Evolutionary conservation across 371 early-diverging fungal genomes (phyloP).

Genomic region (Rhizomucor miehei): DNA sequence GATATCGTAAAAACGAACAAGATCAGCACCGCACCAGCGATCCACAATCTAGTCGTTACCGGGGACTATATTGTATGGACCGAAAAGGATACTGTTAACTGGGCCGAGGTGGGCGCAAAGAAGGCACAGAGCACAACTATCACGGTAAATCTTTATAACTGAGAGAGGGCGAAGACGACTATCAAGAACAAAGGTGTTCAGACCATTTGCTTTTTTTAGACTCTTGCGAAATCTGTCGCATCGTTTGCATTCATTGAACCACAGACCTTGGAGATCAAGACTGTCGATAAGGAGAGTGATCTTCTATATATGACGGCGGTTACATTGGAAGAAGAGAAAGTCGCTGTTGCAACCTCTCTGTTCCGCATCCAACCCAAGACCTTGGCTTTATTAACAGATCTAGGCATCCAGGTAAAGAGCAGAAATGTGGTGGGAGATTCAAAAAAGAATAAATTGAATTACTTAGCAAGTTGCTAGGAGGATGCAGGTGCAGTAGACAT

Average conservation of each 20-base stretch:
- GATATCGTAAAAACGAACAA: constrained; percentile 11
- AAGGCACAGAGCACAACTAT: constrained; percentile 18
- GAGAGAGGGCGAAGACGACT: too few species aligned
- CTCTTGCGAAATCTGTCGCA: constrained; percentile 7
- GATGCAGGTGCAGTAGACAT: too few species aligned
- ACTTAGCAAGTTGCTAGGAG: too few species aligned
- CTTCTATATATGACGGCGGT: constrained; percentile 3
- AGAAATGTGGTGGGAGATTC: too few species aligned
- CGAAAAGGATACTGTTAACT: constrained; percentile 29
- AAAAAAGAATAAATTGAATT: too few species aligned
- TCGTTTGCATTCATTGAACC: constrained; percentile 9
- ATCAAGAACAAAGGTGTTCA: too few species aligned
- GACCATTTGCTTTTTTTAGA: constrained; percentile 2
- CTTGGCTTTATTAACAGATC: constrained; percentile 15
- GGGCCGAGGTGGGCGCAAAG: constrained; percentile 28
- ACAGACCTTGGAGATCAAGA: constrained; percentile 4
- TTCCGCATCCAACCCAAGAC: constrained; percentile 15
- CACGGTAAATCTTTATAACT: constrained; percentile 25
- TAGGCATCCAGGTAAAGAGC: constrained; percentile 22
- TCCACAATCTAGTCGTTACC: constrained; percentile 16
- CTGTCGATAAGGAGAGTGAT: neutral
- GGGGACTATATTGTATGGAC: constrained; percentile 35
- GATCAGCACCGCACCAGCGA: neutral
- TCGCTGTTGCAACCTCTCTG: constrained; percentile 15
- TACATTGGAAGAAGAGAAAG: constrained; percentile 5